phyloP scores from a whole-genome alignment of 2,329 filamentous ascomycete genomes.

The Pseudogymnoascus sp. region DNA sequence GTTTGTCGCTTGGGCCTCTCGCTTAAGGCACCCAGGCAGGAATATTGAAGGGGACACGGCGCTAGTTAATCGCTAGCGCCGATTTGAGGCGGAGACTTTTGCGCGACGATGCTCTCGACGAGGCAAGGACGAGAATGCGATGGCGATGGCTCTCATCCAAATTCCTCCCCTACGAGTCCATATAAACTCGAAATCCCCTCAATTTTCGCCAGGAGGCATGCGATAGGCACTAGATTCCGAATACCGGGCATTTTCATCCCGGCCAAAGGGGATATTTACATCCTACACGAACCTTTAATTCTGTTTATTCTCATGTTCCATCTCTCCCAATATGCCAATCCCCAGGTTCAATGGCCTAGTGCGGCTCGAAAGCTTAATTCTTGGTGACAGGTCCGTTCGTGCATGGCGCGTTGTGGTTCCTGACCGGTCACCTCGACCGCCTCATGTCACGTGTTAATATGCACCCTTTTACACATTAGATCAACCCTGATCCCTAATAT shows the following conservation, averaged over 20 bases:
- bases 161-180: neutral
- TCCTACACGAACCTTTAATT: neutral
- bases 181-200: neutral
- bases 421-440: neutral
- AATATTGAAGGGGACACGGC: neutral
- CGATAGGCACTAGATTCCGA: neutral
- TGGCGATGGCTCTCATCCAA: neutral
- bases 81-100: constrained; percentile 4
- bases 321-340: neutral
- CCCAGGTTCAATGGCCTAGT: constrained; percentile 5
- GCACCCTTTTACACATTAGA: neutral
- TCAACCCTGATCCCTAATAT: neutral
- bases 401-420: constrained; percentile 4
- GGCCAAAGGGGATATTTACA: neutral
- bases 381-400: neutral
- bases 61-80: neutral
- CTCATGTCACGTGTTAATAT: neutral
- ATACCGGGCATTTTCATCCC: neutral
- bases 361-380: constrained; percentile 11
- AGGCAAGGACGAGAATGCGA: neutral
- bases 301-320: neutral
- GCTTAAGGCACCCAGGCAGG: neutral
- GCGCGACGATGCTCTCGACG: neutral
- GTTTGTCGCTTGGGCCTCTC: neutral
- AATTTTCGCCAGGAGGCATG: neutral